A percentile compares a stretch with the other conserved stretches of the same genome.
These are phyloP conservation scores for Cucumis melo DNA, from an alignment of 306 rosid species.

Conservation along the genomic window DNA sequence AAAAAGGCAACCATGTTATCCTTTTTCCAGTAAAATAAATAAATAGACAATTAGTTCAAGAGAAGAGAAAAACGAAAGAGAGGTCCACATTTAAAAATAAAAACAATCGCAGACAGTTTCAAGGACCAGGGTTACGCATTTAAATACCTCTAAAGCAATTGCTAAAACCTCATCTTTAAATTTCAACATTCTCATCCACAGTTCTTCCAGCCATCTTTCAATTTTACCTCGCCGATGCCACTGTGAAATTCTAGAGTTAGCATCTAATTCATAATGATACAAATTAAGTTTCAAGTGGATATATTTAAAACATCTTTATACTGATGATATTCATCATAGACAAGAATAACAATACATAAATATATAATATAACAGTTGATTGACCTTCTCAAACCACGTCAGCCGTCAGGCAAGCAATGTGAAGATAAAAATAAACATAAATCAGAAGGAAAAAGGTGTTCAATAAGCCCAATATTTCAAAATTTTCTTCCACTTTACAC, in stretches of 20 bases:
- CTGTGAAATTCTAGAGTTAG: conserved; percentile 27
- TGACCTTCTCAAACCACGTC: not conserved
- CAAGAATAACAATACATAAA: not conserved
- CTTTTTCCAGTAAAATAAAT: not conserved
- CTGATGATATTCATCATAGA: not conserved
- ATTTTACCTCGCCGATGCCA: conserved; percentile 65
- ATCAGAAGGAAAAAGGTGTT: not conserved
- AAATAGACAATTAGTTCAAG: not conserved
- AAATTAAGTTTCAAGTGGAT: not conserved
- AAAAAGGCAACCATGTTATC: not conserved
- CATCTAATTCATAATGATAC: conserved; percentile 2
- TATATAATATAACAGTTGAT: not conserved
- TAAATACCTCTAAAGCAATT: conserved; percentile 67
- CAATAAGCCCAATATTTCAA: not conserved
- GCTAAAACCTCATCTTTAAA: conserved; percentile 73
- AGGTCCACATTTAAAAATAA: not conserved
- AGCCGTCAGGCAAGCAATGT: not conserved
- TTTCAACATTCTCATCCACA: conserved; percentile 81
- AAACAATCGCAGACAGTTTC: conserved; percentile 7
- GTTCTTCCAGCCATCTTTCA: conserved; percentile 96
- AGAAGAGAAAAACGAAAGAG: not conserved
- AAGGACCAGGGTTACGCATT: not conserved
- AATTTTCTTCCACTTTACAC: not conserved
- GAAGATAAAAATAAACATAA: not conserved
- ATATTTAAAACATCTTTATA: not conserved